phyloP scores from a whole-genome alignment of 805 yeast genomes.

The Clavispora carvajalis region DNA sequence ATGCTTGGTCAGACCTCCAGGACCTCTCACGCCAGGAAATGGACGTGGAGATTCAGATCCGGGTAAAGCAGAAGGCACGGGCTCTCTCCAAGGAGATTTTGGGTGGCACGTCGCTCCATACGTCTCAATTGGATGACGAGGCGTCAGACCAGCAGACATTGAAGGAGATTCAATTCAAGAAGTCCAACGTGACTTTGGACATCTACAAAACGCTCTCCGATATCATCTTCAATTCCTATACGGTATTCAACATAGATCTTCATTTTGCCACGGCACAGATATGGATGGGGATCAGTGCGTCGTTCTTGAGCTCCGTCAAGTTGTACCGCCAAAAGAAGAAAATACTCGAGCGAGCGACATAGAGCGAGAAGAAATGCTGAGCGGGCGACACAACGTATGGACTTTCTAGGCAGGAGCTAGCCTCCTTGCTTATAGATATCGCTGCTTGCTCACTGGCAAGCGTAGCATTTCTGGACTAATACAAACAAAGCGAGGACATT shows the following conservation, averaged over 20 bases:
- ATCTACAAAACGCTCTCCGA: constrained; percentile 36
- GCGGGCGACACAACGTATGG: neutral
- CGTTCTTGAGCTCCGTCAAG: constrained; percentile 32
- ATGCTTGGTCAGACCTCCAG: constrained; percentile 41
- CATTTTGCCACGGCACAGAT: constrained; percentile 36
- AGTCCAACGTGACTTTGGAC: constrained; percentile 34
- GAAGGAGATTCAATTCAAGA: constrained; percentile 31
- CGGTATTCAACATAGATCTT: constrained; percentile 32
- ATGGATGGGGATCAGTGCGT: constrained; percentile 42
- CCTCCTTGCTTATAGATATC: neutral
- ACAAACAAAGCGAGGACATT: too few relatives aligned
- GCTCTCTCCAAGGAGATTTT: constrained; percentile 37
- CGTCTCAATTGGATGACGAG: constrained; percentile 14
- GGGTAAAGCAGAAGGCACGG: constrained; percentile 54
- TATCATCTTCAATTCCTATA: constrained; percentile 36
- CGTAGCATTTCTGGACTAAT: too few relatives aligned
- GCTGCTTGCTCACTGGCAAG: too few relatives aligned
- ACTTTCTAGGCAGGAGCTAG: neutral
- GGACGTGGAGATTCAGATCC: constrained; percentile 51
- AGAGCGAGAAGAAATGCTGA: too few relatives aligned
- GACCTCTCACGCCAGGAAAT: constrained; percentile 44
- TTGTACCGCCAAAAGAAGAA: constrained; percentile 33
- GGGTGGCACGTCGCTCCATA: constrained; percentile 15
- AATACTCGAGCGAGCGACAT: neutral
- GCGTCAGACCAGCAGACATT: constrained; percentile 19